Evolutionary conservation across 148 eudicot species (phyloP), one percentile per base, ranked within the genome.

Genomic region (Rhododendron williamsianum): DNA sequence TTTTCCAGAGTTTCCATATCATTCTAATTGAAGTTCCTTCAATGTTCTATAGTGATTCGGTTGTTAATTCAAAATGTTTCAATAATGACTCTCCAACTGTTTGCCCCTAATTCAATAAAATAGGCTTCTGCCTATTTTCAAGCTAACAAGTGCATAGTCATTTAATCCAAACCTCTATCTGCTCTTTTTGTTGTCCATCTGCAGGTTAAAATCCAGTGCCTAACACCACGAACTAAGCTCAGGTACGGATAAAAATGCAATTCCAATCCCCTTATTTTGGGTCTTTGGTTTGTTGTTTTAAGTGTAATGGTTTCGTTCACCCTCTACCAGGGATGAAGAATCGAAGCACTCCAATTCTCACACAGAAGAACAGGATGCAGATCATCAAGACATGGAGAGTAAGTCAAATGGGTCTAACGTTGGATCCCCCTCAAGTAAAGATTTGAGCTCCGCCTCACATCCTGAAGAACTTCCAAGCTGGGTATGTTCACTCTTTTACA

Each of bases 181-280:
- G 43, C 12, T 83, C 16, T 79, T 58, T 45, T 79, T 73, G 65
- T 77, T 81, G 23, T 72, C 30, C 73, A 76, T 81, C 76, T 81
- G 85, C 91, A 94, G 98, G 87, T 93, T 87, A 91, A 90, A 87
- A 87, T 94, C 87, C 93, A 92, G 87, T 94, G 98, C 86, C 87
- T 93, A 65, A 92, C 91, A 78, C 94, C 92, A 43, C 90, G 83
- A 88, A 48, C 91, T 81, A 92, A 88, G 88, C 78, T 83, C 87
- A 92, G 97, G 97, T 94, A 72, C 74, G 65, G 43, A 45, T 81
- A 21, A 49, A 52, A 52, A n/a, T 63, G 48, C 33, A 45, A 11
- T 41, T 56, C 58, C 21, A 16, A 67, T 10, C 0, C 78, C 83
- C 83, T 88, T 43, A 11, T 78, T 27, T 77, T 43, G 18, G 51